Percentiles rank a stretch among this genome's conserved stretches.
These are phyloP conservation scores for Ceriops zippeliana DNA, from an alignment of 345 rosid species.

Conservation along the genomic window DNA sequence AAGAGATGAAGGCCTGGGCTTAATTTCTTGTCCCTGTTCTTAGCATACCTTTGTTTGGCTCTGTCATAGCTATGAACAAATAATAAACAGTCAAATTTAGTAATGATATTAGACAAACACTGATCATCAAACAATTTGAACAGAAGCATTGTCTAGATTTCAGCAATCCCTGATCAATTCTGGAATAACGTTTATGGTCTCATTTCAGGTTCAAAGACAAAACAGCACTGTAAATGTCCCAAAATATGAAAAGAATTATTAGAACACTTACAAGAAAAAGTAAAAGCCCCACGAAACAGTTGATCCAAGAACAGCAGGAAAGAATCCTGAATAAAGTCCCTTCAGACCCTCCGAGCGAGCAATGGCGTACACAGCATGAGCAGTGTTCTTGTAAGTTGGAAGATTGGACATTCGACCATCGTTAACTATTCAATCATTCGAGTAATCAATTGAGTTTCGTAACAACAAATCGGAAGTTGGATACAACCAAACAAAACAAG, in stretches of 20 bases:
- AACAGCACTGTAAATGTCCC: not conserved
- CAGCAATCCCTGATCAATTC: too few species aligned
- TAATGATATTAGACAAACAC: not conserved
- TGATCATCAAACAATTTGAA: too few species aligned
- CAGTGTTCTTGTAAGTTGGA: constrained; percentile 78
- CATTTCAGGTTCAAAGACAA: not conserved
- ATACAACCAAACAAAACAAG: too few species aligned
- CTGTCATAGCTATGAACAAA: constrained; percentile 62
- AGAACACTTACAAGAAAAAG: constrained; percentile 76
- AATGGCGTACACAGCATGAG: constrained; percentile 70
- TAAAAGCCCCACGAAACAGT: constrained; percentile 83
- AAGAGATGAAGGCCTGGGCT: constrained; percentile 79
- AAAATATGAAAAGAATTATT: not conserved
- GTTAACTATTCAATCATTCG: constrained; percentile 42
- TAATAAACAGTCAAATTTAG: not conserved
- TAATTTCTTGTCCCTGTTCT: constrained; percentile 51
- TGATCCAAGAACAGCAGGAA: constrained; percentile 85
- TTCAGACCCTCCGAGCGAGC: constrained; percentile 77
- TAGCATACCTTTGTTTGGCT: constrained; percentile 77
- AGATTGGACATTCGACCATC: constrained; percentile 65
- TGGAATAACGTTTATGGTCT: not conserved
- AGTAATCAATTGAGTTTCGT: not conserved
- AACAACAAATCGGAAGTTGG: constrained; percentile 2
- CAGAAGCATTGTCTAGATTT: too few species aligned
- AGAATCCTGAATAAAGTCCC: constrained; percentile 88